Base-by-base conservation (phyloP, 2,329 filamentous ascomycete genomes). In the Aureobasidium musti region DNA sequence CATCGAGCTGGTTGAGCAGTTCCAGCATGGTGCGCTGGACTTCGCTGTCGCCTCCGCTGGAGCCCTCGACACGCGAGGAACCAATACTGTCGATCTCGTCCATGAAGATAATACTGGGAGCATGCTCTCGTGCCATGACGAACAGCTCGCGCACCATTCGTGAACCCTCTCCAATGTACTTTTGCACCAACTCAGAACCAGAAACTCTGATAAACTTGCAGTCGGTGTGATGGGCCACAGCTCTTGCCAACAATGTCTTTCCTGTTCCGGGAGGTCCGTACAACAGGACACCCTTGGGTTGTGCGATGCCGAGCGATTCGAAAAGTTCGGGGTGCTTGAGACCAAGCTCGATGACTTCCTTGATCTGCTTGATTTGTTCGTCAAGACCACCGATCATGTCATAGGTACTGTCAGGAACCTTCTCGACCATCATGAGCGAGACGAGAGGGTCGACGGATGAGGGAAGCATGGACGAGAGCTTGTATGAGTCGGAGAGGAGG, bases 371-470 rank as follows among this genome's bases (percentile, higher is more conserved):
- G 83, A 99, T 98, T 78, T 99, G 95, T 79, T 99, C 94, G 78
- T 99, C 95, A 69, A 99, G 83, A 72, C 95, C 95, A 81, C 95
- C 95, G 78, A 99, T 99, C 95, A 99, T 99, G 82, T 99, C 95
- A 84, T 99, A 99, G 77, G 95, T 99, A 82, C 92, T 97, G 84
- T 99, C 95, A 19, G 95, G 95, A 19, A 99, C 95, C 85, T 99
- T 99, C 79, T 99, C 95, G 63, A 99, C 95, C 95, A 99, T 99
- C 95, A 99, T 99, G 78, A 99, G 91, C 41, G 95, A 99, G 67
- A 99, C 95, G 67, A 99, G 90, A 43, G 95, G 95, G 77, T 99
- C 95, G 76, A 99, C 95, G 23, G 95, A 99, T 65, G 95, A 98
- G 23, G 95, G 95, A 11, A 99, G 88, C 82, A 98, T 96, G 84